Evolutionary conservation across 2,329 filamentous ascomycete species (phyloP), one percentile per base, ranked within the genome.

Genomic region (Penicillium sp.): DNA sequence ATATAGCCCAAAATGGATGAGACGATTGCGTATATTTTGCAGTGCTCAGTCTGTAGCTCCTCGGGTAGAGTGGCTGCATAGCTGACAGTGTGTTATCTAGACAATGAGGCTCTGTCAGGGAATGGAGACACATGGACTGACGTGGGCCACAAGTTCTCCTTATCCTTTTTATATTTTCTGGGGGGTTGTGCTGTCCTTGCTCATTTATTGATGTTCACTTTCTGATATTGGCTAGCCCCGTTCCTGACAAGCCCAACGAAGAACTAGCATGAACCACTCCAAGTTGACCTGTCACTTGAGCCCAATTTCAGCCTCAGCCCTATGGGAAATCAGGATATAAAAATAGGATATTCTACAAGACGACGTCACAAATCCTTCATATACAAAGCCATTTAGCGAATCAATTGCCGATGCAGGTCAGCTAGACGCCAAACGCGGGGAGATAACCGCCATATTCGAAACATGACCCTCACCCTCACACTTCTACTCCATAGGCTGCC

Each of bases 401-500:
- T 16, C 42, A 40, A 6, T 40, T 19, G 6, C 38, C 38, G 22
- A 43, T 22, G 4, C 14, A 46, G 26, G 26, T 3, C 52, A 35
- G 25, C n/a, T 8, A 28, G 40, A 38, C 35, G 51, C 37, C n/a
- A 5, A 40, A 53, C 16, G 51, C 51, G n/a, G 16, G 22, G 8
- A 13, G 30, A 25, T 38, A 52, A 52, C n/a, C 48, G 48, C 48
- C 30, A 14, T 37, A 22, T 14, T 6, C 11, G 16, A 30, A 8
- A 14, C 28, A 25, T 2, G 2, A 2, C 16, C 52, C 33, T 22
- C 19, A 22, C 19, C 19, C 19, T 22, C 19, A 22, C 38, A 19
- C 22, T 40, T 58, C 57, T 60, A 66, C 43, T 63, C 43, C 22
- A 30, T 48, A 4, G 73, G 70, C 58, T 66, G 68, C 73, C 73